These are phyloP conservation scores for Atalantia buxifolia DNA, from an alignment of 345 rosid genomes.

Conservation along the genomic window DNA sequence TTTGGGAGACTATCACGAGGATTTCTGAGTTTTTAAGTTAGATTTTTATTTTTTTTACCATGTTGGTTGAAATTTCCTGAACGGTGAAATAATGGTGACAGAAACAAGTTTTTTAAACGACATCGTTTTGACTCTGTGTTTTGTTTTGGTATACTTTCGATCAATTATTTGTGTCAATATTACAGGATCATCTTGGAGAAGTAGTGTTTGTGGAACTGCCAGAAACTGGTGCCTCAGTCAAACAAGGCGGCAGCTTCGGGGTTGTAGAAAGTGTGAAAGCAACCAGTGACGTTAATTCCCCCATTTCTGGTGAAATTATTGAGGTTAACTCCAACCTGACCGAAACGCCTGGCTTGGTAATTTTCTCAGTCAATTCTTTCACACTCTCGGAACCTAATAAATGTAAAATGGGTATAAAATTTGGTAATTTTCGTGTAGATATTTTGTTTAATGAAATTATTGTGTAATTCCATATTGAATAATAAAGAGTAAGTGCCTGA, in stretches of 20 bases:
- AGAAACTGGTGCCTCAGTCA: conserved; percentile 50
- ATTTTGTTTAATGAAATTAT: no score
- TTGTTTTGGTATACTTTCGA: not conserved
- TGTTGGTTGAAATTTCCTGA: no score
- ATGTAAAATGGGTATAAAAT: no score
- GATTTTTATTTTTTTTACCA: no score
- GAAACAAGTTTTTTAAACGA: no score
- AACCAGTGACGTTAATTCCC: conserved; percentile 87
- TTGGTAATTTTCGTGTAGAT: no score
- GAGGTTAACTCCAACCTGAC: conserved; percentile 75
- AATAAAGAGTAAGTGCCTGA: no score
- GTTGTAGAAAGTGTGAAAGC: conserved; percentile 97
- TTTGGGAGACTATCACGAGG: no score
- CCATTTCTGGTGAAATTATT: conserved; percentile 78
- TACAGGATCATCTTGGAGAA: conserved; percentile 89
- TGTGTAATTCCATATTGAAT: no score
- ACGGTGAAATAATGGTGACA: no score
- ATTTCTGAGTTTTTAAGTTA: no score
- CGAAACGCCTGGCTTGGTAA: conserved; percentile 76
- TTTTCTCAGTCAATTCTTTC: not conserved
- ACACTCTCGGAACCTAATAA: not conserved
- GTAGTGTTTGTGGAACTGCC: conserved; percentile 93
- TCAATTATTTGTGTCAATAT: not conserved
- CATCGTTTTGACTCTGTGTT: no score
- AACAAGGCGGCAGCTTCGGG: conserved; percentile 65